Conservation (phyloP, 164 flowering plant species). For the Santalum album region DNA sequence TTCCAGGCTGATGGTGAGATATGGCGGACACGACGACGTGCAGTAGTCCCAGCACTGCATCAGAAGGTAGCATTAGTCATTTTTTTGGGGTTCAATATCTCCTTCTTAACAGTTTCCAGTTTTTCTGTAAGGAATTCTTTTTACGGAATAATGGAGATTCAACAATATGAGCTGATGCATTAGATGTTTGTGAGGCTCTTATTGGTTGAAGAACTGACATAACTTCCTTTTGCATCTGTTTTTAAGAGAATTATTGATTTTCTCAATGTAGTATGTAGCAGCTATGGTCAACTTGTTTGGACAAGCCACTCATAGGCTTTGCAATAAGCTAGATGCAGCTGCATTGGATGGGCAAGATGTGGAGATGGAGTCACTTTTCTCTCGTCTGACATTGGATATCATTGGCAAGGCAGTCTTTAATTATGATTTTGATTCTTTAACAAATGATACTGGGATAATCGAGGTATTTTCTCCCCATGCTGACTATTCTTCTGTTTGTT, state of each 20-base stretch:
- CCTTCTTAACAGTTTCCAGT: not conserved
- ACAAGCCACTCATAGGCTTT: constrained; percentile 80
- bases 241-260: not conserved
- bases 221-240: not conserved
- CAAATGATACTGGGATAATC: constrained; percentile 86
- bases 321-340: constrained; percentile 76
- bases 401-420: constrained; percentile 98
- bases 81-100: not conserved
- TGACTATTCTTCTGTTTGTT: not conserved
- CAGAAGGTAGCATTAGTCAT: constrained; percentile 52
- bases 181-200: not conserved
- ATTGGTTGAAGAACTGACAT: not conserved
- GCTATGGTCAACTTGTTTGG: constrained; percentile 87
- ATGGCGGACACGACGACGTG: constrained; percentile 88
- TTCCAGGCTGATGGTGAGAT: constrained; percentile 99
- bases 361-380: constrained; percentile 98
- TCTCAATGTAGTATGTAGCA: constrained; percentile 61
- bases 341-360: constrained; percentile 86
- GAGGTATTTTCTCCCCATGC: constrained; percentile 44
- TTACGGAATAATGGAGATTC: not conserved
- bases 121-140: not conserved
- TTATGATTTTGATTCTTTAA: constrained; percentile 92
- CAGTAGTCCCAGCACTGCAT: constrained; percentile 94
- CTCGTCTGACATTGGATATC: constrained; percentile 86
- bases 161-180: not conserved